Conservation (phyloP, 176 grass and related monocot genomes). For the Ensete glaucum region DNA sequence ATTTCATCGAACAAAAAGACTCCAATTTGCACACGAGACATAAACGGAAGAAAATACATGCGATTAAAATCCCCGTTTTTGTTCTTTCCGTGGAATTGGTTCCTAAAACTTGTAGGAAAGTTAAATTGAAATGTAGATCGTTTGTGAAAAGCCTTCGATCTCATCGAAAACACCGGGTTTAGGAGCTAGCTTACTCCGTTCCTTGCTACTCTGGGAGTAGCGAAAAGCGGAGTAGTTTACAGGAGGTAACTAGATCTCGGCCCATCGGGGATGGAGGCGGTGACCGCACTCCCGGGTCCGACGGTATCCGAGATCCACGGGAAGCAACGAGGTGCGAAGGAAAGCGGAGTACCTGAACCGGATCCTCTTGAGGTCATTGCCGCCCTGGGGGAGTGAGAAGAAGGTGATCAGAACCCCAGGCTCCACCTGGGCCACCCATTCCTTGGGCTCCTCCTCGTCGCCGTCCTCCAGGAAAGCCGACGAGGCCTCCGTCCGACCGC, state of each 20-base stretch:
- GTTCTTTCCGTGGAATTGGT: no score
- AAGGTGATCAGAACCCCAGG: conserved; percentile 96
- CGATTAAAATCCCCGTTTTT: no score
- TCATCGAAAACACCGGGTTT: neutral
- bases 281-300: neutral
- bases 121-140: no score
- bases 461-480: conserved; percentile 23
- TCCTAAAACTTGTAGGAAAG: no score
- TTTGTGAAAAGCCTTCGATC: no score
- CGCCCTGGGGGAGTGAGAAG: conserved; percentile 60
- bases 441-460: conserved; percentile 58
- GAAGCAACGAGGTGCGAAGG: neutral
- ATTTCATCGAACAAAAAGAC: no score
- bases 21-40: no score
- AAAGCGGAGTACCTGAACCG: conserved; percentile 56
- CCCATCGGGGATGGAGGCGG: neutral
- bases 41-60: no score
- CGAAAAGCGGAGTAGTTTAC: neutral
- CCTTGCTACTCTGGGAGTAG: neutral
- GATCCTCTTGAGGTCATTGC: conserved; percentile 93
- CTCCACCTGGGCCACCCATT: conserved; percentile 95
- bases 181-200: neutral
- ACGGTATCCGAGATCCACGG: neutral
- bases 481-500: conserved; percentile 38
- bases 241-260: neutral